These are phyloP conservation scores for Candida coquimbonensis DNA, from an alignment of 805 yeast species.

Conservation along the genomic window DNA sequence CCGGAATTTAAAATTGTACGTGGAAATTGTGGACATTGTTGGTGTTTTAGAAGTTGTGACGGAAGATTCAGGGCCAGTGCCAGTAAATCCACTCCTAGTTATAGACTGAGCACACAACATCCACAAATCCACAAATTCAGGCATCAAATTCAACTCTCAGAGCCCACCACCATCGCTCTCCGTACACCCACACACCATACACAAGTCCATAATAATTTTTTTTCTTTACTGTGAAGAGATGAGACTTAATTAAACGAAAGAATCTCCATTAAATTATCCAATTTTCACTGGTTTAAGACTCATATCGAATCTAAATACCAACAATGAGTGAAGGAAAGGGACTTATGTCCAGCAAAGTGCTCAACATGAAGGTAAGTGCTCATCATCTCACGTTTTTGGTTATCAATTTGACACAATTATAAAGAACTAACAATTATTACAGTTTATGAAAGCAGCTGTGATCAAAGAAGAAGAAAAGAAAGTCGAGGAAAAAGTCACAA, in stretches of 20 bases:
- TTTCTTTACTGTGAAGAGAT: neutral
- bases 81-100: no score
- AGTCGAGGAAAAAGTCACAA: conserved; percentile 29
- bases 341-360: conserved; percentile 56
- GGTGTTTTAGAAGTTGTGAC: no score
- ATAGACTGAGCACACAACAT: no score
- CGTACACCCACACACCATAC: neutral
- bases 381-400: neutral
- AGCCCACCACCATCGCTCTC: neutral
- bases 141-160: no score
- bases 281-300: neutral
- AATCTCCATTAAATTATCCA: no score
- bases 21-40: no score
- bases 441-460: conserved; percentile 50
- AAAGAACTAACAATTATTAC: neutral
- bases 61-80: no score
- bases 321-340: conserved; percentile 10
- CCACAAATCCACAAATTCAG: no score
- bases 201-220: neutral
- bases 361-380: conserved; percentile 55
- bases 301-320: neutral
- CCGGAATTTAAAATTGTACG: neutral
- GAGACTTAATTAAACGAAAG: no score
- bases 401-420: neutral
- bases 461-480: conserved; percentile 27